Conservation (phyloP, 495 filamentous ascomycete genomes). For the Schizothecium vesticola region DNA sequence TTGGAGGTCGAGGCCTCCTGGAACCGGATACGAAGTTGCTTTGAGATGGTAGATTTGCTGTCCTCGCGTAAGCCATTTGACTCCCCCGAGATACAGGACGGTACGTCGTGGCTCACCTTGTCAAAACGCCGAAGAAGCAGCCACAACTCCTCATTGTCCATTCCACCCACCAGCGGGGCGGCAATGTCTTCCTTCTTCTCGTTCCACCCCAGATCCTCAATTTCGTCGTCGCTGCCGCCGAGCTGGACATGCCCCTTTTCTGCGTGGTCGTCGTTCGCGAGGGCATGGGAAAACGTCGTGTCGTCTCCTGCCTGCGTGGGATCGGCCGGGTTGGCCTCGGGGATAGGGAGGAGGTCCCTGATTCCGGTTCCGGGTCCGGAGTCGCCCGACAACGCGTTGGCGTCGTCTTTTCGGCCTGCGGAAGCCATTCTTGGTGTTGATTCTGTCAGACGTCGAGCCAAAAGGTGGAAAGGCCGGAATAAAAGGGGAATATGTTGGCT, state of each 20-base stretch:
- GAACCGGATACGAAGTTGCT: slow-evolving; percentile 47
- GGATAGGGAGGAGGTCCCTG: slow-evolving; percentile 33
- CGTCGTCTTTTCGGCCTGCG: not conserved
- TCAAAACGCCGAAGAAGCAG: slow-evolving; percentile 75
- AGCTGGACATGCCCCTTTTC: slow-evolving; percentile 33
- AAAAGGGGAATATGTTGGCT: not conserved
- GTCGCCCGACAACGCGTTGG: slow-evolving; percentile 14
- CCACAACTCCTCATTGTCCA: slow-evolving; percentile 84
- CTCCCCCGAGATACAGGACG: not conserved
- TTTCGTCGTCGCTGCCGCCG: slow-evolving; percentile 35
- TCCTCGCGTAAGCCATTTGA: not conserved
- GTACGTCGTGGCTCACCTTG: slow-evolving; percentile 54
- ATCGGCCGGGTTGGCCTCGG: slow-evolving; percentile 27
- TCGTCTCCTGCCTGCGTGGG: slow-evolving; percentile 18
- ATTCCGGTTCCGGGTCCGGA: slow-evolving; percentile 22
- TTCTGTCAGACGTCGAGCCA: not conserved
- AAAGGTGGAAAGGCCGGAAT: not conserved
- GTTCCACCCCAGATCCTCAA: slow-evolving; percentile 71
- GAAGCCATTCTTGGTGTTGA: not conserved
- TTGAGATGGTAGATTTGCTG: slow-evolving; percentile 90
- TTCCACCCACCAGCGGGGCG: slow-evolving; percentile 60
- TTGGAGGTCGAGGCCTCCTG: slow-evolving; percentile 67
- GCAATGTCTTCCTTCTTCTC: slow-evolving; percentile 53
- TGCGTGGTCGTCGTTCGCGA: slow-evolving; percentile 30
- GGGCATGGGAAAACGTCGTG: slow-evolving; percentile 32